Conservation (phyloP, 441 rosid genomes). For the Populus hybrid region DNA sequence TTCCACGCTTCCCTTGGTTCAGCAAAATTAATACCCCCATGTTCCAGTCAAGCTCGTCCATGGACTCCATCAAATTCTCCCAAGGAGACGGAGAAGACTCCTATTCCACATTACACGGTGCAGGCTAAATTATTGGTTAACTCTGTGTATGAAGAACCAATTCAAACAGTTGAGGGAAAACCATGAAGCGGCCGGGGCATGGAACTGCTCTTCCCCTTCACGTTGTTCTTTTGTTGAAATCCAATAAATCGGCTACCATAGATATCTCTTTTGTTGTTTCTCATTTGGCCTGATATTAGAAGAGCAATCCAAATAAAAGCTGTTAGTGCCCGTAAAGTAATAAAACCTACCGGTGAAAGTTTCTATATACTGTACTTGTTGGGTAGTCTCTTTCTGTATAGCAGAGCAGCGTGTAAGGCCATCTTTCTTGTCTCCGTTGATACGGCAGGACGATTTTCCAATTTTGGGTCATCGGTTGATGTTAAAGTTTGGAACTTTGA, state of each 20-base stretch:
- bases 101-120: slow-evolving; percentile 1
- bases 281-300: neutral
- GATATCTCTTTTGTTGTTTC: neutral
- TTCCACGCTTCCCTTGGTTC: slow-evolving; percentile 47
- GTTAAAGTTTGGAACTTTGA: too few relatives aligned
- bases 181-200: slow-evolving; percentile 14
- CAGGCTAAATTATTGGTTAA: slow-evolving; percentile 19
- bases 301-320: neutral
- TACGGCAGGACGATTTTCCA: too few relatives aligned
- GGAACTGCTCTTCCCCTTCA: neutral
- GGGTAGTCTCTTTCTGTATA: neutral
- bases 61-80: slow-evolving; percentile 21
- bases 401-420: neutral
- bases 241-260: slow-evolving; percentile 19
- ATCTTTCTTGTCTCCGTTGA: too few relatives aligned
- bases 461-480: too few relatives aligned
- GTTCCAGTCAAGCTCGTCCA: slow-evolving; percentile 26
- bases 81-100: slow-evolving; percentile 14
- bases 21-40: slow-evolving; percentile 22
- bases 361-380: neutral
- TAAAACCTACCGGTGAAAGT: neutral
- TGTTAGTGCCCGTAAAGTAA: neutral
- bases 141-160: slow-evolving; percentile 26
- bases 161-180: slow-evolving; percentile 22
- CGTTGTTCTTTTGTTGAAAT: neutral